phyloP scores from a whole-genome alignment of 2,329 filamentous ascomycete genomes.

The Phialemoniopsis sp. region DNA sequence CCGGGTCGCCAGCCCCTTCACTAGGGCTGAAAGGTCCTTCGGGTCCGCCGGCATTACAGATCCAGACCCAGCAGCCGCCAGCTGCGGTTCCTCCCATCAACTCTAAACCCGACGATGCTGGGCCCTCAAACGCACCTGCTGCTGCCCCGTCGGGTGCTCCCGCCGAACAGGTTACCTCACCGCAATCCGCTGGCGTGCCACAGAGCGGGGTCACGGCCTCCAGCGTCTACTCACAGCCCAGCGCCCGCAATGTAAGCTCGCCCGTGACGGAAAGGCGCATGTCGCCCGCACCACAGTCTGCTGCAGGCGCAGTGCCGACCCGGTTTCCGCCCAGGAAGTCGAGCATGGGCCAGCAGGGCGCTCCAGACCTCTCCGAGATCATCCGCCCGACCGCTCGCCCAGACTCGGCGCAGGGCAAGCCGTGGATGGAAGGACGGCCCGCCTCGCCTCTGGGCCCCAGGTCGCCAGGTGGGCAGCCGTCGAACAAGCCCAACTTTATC shows the following conservation, averaged over 20 bases:
- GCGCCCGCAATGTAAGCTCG: slow-evolving; percentile 5
- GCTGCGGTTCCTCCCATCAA: slow-evolving; percentile 1
- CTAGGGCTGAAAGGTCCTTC: slow-evolving; percentile 2
- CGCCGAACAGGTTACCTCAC: slow-evolving; percentile 13
- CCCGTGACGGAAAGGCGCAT: slow-evolving; percentile 7
- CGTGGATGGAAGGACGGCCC: slow-evolving; percentile 29
- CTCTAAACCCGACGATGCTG: slow-evolving; percentile 1
- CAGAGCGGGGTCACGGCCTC: slow-evolving; percentile 10
- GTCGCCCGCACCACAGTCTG: slow-evolving; percentile 16
- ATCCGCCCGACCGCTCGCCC: slow-evolving; percentile 16
- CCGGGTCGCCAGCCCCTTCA: slow-evolving; percentile 8
- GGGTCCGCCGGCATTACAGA: slow-evolving; percentile 13
- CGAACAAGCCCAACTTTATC: slow-evolving; percentile 57
- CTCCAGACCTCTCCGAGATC: slow-evolving; percentile 16
- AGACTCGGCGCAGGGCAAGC: slow-evolving; percentile 18
- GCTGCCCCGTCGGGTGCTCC: slow-evolving; percentile 5
- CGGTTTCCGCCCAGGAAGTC: slow-evolving; percentile 59
- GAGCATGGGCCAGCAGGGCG: slow-evolving; percentile 47
- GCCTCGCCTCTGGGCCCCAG: slow-evolving; percentile 30
- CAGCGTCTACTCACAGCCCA: slow-evolving; percentile 6
- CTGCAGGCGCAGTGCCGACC: slow-evolving; percentile 21
- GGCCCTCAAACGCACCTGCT: slow-evolving; percentile 1
- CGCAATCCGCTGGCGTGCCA: slow-evolving; percentile 8
- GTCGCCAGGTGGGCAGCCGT: slow-evolving; percentile 23
- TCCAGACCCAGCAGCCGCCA: slow-evolving; percentile 10